Evolutionary conservation across 164 flowering plant species (phyloP), one percentile per base, ranked within the genome.

Genomic region (Houttuynia cordata): DNA sequence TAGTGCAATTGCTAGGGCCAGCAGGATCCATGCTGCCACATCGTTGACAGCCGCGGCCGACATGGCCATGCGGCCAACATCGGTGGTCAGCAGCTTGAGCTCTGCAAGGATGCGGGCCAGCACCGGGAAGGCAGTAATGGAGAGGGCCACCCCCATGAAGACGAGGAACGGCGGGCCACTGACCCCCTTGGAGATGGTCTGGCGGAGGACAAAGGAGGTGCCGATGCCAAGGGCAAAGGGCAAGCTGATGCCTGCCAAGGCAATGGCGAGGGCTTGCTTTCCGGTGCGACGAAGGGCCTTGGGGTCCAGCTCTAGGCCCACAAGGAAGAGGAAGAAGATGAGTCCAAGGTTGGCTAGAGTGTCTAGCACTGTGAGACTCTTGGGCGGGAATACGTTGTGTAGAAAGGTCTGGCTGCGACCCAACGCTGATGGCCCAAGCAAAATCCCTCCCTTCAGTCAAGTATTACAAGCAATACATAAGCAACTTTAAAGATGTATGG

Each of bases 31-130:
- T 1, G 96, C 96, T n/a, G 80, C 87, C 22, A 86, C 83, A 56
- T 87, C 91, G 64, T 85, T 87, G 12, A 87, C 82, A 9, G 95
- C 95, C 8, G 95, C 95, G 21, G 95, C 95, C n/a, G 95, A 85
- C 95, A 87, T 85, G 41, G 95, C 95, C 76, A 83, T 78, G 47
- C 82, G 65, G 0, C 95, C 95, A 15, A 87, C 76, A 64, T 87
- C 95, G 17, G 89, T 83, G 19, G 91, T 87, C 40, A 87, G 70
- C 20, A 87, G 87, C 73, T 85, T 83, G 41, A 87, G 79, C 71
- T 87, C 91, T 13, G 95, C 95, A 25, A 87, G 67, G 47, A 87
- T 87, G 30, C 95, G 91, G 3, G 96, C 96, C 30, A 87, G 62
- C 53, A 88, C 96, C 30, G 91, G 89, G 65, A 88, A 85, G 25